These are phyloP conservation scores for Rhodotorula sp. DNA, from an alignment of 1,284 basidiomycete species.

Conservation along the genomic window DNA sequence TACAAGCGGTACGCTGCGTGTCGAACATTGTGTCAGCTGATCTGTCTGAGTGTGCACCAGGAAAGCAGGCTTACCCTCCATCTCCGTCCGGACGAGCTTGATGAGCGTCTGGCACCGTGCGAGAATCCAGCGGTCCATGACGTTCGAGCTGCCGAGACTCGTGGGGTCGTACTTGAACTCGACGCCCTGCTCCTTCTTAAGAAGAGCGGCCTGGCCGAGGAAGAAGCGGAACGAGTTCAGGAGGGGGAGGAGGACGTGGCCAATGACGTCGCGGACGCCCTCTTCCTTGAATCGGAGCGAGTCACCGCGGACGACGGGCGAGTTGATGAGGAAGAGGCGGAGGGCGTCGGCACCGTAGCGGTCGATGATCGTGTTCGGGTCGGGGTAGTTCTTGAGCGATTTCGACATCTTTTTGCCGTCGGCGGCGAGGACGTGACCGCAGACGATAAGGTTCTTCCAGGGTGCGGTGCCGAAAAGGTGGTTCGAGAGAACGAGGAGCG, in stretches of 20 bases:
- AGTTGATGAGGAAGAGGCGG: slow-evolving; percentile 97
- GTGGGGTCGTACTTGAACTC: slow-evolving; percentile 86
- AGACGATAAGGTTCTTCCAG: slow-evolving; percentile 98
- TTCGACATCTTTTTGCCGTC: slow-evolving; percentile 99
- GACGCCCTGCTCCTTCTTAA: slow-evolving; percentile 76
- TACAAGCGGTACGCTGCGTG: slow-evolving; percentile 82
- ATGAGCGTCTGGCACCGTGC: slow-evolving; percentile 96
- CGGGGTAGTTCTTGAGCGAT: slow-evolving; percentile 96
- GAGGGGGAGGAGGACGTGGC: slow-evolving; percentile 95
- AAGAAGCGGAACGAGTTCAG: slow-evolving; percentile 99
- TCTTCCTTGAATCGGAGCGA: slow-evolving; percentile 97
- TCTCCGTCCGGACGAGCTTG: slow-evolving; percentile 85
- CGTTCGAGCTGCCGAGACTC: slow-evolving; percentile 80
- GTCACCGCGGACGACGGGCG: slow-evolving; percentile 95
- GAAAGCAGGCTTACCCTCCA: slow-evolving; percentile 58
- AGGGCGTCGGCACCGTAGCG: slow-evolving; percentile 95
- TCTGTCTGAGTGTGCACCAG: not conserved
- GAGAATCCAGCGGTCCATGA: slow-evolving; percentile 98
- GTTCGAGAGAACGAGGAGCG: slow-evolving; percentile 89
- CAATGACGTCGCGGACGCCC: slow-evolving; percentile 93
- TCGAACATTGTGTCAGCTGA: slow-evolving; percentile 1
- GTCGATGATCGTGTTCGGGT: slow-evolving; percentile 86
- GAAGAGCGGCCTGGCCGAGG: slow-evolving; percentile 86
- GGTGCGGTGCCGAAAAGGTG: slow-evolving; percentile 91
- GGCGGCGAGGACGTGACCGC: slow-evolving; percentile 90